phyloP scores from a whole-genome alignment of 345 rosid genomes.

The Camelina sativa region DNA sequence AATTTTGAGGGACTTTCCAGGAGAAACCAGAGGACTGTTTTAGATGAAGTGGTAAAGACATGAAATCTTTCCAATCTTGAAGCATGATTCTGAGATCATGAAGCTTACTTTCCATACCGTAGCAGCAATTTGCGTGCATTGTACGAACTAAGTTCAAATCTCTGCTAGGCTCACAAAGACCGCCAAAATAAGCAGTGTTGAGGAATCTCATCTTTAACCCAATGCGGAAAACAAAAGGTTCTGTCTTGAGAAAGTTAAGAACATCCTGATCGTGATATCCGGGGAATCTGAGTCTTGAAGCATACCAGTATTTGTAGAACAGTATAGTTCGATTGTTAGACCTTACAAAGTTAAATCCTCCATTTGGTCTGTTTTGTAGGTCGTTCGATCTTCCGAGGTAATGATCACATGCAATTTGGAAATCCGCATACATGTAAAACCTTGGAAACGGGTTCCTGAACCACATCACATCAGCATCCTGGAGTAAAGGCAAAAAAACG shows the following conservation, averaged over 20 bases:
- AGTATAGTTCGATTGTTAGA: conserved; percentile 79
- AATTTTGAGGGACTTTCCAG: conserved; percentile 86
- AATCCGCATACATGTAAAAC: conserved; percentile 73
- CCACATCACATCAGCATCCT: conserved; percentile 99
- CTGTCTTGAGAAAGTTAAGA: conserved; percentile 61
- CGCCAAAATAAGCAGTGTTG: conserved; percentile 80
- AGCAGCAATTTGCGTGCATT: conserved; percentile 91
- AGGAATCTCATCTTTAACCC: conserved; percentile 74
- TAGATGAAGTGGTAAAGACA: conserved; percentile 62
- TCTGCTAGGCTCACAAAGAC: conserved; percentile 84
- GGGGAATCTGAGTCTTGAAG: conserved; percentile 71
- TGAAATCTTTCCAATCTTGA: conserved; percentile 73
- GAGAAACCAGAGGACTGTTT: conserved; percentile 54
- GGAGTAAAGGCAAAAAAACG: not conserved
- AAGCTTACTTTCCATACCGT: conserved; percentile 78
- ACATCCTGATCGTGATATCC: conserved; percentile 80
- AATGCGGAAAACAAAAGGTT: conserved; percentile 53
- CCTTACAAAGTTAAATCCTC: conserved; percentile 74
- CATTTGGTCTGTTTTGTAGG: conserved; percentile 67
- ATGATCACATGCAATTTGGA: conserved; percentile 91
- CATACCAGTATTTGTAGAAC: conserved; percentile 85
- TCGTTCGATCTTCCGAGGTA: conserved; percentile 63
- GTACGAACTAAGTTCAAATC: conserved; percentile 79
- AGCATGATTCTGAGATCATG: conserved; percentile 79
- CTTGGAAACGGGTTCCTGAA: conserved; percentile 79